phyloP scores from a whole-genome alignment of 768 basidiomycete genomes.

The Amanita fuliginea region DNA sequence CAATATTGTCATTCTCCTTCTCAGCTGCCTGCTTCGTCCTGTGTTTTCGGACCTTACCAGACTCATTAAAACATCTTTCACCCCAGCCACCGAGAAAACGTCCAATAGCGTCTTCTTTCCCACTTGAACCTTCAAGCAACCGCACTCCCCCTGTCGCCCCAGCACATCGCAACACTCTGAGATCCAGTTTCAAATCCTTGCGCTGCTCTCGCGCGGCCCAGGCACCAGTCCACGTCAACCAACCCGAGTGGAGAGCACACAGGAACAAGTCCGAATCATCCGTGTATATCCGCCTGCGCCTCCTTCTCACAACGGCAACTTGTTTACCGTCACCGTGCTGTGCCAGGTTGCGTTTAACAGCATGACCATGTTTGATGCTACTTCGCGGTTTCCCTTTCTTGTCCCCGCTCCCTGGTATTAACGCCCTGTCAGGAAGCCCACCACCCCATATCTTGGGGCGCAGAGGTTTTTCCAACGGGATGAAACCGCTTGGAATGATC shows the following conservation, averaged over 20 bases:
- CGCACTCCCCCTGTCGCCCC: slow-evolving; percentile 14
- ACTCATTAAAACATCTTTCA: slow-evolving; percentile 22
- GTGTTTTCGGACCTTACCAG: slow-evolving; percentile 11
- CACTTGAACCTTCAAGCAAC: slow-evolving; percentile 11
- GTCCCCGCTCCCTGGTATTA: background rate
- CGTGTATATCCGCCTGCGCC: slow-evolving; percentile 42
- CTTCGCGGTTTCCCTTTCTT: background rate
- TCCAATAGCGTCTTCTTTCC: slow-evolving; percentile 33
- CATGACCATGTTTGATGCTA: background rate
- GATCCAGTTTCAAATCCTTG: slow-evolving; percentile 18
- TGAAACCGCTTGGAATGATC: slow-evolving; percentile 45
- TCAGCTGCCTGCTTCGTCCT: slow-evolving; percentile 13
- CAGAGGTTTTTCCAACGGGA: slow-evolving; percentile 43
- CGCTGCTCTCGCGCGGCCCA: slow-evolving; percentile 26
- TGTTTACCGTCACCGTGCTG: background rate
- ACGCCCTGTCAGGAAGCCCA: slow-evolving; percentile 29
- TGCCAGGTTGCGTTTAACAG: background rate
- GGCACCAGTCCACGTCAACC: slow-evolving; percentile 35
- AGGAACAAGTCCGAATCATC: slow-evolving; percentile 68
- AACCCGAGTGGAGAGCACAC: slow-evolving; percentile 60
- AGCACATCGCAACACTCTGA: slow-evolving; percentile 9
- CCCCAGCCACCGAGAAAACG: slow-evolving; percentile 36
- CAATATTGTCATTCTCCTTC: slow-evolving; percentile 17
- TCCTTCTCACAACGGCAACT: background rate
- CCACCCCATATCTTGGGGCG: slow-evolving; percentile 65